Evolutionary conservation across 2,329 filamentous ascomycete genomes (phyloP), one percentile per base, ranked within the genome.

Genomic region (Exophiala oligosperma): DNA sequence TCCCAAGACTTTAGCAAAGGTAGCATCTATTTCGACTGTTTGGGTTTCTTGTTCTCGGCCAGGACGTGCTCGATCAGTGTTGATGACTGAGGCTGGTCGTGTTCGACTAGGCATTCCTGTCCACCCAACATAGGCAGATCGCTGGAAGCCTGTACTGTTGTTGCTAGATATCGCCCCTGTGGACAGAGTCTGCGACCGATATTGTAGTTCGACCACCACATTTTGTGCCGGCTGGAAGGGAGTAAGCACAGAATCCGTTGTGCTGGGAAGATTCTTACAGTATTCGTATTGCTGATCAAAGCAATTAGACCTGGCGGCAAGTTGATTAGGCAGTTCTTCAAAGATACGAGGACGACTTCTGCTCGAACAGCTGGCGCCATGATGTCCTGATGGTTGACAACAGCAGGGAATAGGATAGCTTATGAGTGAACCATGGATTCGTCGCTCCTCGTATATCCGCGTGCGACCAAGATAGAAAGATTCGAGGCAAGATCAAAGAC

Each of bases 101-200:
- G 90, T 86, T 81, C 92, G 95, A 79, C 92, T 97, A 64, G 92
- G 89, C 91, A 99, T 95, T 67, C 94, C 94, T 9, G 94, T 97
- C 94, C 94, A 99, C 72, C 94, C 94, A 59, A 96, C 81, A 72
- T 89, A 99, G 67, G 95, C 81, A 49, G 90, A 95, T 69, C 82
- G 84, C 66, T 85, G 84, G 53, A 77, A 74, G 5, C 77, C 71
- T 52, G 79, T 72, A 40, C 78, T 69, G 67, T 79, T 77, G 26
- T 77, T 69, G 64, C 79, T 77, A 49, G 73, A 70, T 52, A 78
- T 68, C 55, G 76, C 71, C 54, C 73, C 69, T 55, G 79, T 71
- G 41, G 83, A 72, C 23, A 81, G 77, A 41, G 80, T 72, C 43
- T 84, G 75, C 61, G 82, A 81, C 69, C 87, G 85, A 76, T 89